Conservation (phyloP, 345 rosid species). For the Brassica carinata region DNA sequence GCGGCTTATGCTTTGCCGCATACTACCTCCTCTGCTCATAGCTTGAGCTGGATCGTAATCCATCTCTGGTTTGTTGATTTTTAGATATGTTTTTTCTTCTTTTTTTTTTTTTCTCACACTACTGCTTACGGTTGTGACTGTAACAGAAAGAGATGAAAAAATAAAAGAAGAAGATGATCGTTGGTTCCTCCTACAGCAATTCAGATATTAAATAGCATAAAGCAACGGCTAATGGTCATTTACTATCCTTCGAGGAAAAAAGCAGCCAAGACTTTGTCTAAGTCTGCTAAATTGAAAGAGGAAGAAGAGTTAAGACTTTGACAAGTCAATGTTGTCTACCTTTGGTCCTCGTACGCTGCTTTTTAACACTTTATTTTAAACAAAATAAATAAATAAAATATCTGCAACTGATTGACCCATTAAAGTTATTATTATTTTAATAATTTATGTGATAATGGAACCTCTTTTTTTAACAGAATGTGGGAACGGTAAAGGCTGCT, state of each 20-base stretch:
- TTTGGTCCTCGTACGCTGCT: not conserved
- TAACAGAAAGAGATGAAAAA: not conserved
- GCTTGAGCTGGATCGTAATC: conserved; percentile 34
- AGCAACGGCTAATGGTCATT: not conserved
- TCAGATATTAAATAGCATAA: not conserved
- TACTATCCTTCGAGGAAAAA: not conserved
- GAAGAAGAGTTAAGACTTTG: not conserved
- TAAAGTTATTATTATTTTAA: not conserved
- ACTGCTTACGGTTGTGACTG: conserved; percentile 8
- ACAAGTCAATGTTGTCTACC: not conserved
- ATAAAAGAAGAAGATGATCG: not conserved
- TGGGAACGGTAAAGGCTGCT: conserved; percentile 5
- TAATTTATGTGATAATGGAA: not conserved
- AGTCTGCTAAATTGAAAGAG: not conserved
- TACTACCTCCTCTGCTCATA: conserved; percentile 39
- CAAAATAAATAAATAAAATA: not conserved
- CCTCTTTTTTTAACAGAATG: not conserved
- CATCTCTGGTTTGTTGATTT: conserved; percentile 15
- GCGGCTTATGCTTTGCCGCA: conserved; percentile 52
- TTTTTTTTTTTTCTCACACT: conserved; percentile 44
- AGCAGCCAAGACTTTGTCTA: not conserved
- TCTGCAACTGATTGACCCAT: not conserved
- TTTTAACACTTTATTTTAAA: not conserved
- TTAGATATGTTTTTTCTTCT: not conserved
- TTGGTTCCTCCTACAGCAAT: not conserved